These are phyloP conservation scores for Vicia sativa DNA, from an alignment of 306 rosid species.

Conservation along the genomic window DNA sequence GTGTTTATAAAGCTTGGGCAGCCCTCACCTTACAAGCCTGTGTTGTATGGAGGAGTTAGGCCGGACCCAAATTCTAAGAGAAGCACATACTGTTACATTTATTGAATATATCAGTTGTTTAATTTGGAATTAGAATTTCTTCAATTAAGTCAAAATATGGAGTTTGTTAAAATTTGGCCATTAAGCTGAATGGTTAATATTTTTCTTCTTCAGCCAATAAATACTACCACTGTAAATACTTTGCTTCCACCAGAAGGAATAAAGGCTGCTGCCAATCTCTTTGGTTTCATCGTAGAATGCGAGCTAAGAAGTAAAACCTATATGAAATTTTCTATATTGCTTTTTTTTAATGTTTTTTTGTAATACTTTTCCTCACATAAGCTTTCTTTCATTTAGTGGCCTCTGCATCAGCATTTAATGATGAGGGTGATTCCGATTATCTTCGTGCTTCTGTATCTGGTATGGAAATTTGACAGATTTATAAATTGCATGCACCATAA, in stretches of 20 bases:
- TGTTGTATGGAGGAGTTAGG: not conserved
- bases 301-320: slow-evolving; percentile 72
- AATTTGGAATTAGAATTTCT: slow-evolving; percentile 27
- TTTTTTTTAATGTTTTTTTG: slow-evolving; percentile 22
- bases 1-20: too few species aligned
- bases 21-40: too few species aligned
- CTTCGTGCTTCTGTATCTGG: slow-evolving; percentile 87
- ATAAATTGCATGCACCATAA: slow-evolving; percentile 11
- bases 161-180: slow-evolving; percentile 30
- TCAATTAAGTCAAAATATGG: slow-evolving; percentile 22
- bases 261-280: slow-evolving; percentile 75
- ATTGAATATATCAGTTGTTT: slow-evolving; percentile 21
- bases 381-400: slow-evolving; percentile 59
- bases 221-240: slow-evolving; percentile 54
- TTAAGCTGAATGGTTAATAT: slow-evolving; percentile 31
- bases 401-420: slow-evolving; percentile 77
- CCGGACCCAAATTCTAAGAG: too few species aligned
- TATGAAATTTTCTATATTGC: slow-evolving; percentile 30
- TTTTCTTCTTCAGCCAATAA: slow-evolving; percentile 65
- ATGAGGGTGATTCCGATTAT: slow-evolving; percentile 65
- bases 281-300: slow-evolving; percentile 76
- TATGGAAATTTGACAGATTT: slow-evolving; percentile 45
- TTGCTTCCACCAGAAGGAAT: slow-evolving; percentile 81
- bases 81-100: not conserved
- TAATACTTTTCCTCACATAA: slow-evolving; percentile 27